phyloP scores from a whole-genome alignment of 768 basidiomycete genomes.

The Floccularia luteovirens region DNA sequence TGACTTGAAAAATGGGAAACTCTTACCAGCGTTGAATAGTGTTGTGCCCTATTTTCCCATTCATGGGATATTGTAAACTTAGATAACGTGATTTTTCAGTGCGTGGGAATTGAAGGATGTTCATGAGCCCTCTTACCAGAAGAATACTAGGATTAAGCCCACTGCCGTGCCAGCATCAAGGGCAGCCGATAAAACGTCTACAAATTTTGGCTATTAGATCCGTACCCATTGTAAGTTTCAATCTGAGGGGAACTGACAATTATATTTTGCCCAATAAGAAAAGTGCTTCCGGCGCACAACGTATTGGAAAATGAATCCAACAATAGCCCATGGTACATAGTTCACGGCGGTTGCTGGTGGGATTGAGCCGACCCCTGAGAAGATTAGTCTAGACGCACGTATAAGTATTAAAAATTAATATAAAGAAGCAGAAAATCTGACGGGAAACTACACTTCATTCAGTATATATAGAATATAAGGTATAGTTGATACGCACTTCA shows the following conservation, averaged over 20 bases:
- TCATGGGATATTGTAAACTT: constrained; percentile 37
- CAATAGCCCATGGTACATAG: constrained; percentile 71
- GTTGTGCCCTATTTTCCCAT: constrained; percentile 27
- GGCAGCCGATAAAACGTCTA: constrained; percentile 70
- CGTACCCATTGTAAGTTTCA: too few species aligned
- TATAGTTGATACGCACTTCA: constrained; percentile 42
- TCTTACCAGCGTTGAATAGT: constrained; percentile 29
- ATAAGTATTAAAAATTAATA: constrained; percentile 6
- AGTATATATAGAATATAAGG: constrained; percentile 2
- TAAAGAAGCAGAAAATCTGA: constrained; percentile 16
- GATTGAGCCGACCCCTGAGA: constrained; percentile 59
- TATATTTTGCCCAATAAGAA: constrained; percentile 73
- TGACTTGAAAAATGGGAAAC: not conserved
- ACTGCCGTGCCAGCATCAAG: constrained; percentile 69
- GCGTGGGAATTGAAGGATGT: not conserved
- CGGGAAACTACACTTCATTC: constrained; percentile 31
- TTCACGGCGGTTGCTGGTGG: constrained; percentile 85
- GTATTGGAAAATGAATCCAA: constrained; percentile 75
- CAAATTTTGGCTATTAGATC: not conserved
- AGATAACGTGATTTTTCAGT: not conserved
- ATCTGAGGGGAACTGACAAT: constrained; percentile 34
- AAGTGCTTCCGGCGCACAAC: constrained; percentile 60
- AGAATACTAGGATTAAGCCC: constrained; percentile 61
- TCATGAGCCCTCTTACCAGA: constrained; percentile 48
- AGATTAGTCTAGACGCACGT: constrained; percentile 41